Conservation (phyloP, 257 asterid species). For the Nicotiana tabacum region DNA sequence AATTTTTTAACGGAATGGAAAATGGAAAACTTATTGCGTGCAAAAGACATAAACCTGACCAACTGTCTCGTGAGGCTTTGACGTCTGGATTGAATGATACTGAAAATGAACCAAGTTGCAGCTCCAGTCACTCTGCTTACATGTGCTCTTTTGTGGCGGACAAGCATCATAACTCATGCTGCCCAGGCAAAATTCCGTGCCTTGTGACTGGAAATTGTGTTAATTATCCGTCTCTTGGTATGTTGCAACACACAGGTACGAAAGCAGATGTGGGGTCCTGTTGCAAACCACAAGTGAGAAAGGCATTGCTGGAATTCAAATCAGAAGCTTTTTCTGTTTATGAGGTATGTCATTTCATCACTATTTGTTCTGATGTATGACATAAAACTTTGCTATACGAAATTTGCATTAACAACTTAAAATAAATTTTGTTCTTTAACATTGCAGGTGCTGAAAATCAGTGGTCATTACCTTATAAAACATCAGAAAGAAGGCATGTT, state of each 20-base stretch:
- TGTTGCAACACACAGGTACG: slow-evolving; percentile 36
- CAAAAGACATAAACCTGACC: slow-evolving; percentile 51
- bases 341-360: slow-evolving; percentile 42
- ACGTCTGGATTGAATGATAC: slow-evolving; percentile 20
- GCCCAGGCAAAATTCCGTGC: slow-evolving; percentile 42
- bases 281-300: slow-evolving; percentile 36
- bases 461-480: slow-evolving; percentile 53
- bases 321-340: slow-evolving; percentile 44
- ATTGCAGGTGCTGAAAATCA: slow-evolving; percentile 68
- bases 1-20: slow-evolving; percentile 18
- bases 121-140: slow-evolving; percentile 15
- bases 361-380: neutral
- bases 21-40: slow-evolving; percentile 10
- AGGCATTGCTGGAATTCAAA: slow-evolving; percentile 58
- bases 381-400: neutral
- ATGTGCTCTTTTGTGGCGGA: slow-evolving; percentile 17
- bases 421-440: neutral
- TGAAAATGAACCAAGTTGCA: slow-evolving; percentile 20
- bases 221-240: slow-evolving; percentile 31
- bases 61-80: slow-evolving; percentile 19
- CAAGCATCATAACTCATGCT: slow-evolving; percentile 17
- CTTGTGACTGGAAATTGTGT: slow-evolving; percentile 32
- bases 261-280: slow-evolving; percentile 28
- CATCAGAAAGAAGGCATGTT: slow-evolving; percentile 41
- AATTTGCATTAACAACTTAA: neutral